Evolutionary conservation across 2,329 filamentous ascomycete genomes (phyloP).

Genomic region (Eutypella sp.): DNA sequence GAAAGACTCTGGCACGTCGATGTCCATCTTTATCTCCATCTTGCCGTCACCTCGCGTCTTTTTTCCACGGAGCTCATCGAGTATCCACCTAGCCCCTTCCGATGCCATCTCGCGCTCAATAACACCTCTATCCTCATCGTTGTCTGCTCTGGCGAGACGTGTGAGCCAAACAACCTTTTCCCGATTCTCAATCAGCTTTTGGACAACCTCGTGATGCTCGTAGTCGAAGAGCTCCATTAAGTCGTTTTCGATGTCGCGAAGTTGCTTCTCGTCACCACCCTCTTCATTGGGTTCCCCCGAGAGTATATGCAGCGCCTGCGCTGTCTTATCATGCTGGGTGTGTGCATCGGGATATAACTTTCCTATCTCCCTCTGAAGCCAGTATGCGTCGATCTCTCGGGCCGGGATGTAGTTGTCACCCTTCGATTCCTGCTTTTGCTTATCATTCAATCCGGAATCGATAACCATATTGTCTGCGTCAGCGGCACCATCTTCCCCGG

Average conservation of each 20-base stretch:
- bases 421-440: constrained; percentile 41
- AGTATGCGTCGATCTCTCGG: constrained; percentile 93
- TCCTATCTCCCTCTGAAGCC: constrained; percentile 91
- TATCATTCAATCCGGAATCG: constrained; percentile 56
- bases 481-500: constrained; percentile 43
- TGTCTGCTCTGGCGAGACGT: constrained; percentile 74
- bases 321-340: constrained; percentile 87
- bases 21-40: constrained; percentile 93
- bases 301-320: constrained; percentile 75
- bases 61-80: constrained; percentile 82
- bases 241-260: constrained; percentile 96
- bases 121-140: constrained; percentile 67
- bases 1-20: constrained; percentile 65
- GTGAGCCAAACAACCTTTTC: constrained; percentile 97
- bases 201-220: constrained; percentile 88
- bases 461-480: constrained; percentile 79
- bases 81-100: constrained; percentile 77
- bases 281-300: constrained; percentile 65
- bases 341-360: constrained; percentile 86
- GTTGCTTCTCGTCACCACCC: constrained; percentile 74
- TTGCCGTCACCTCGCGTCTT: constrained; percentile 54
- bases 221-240: constrained; percentile 98
- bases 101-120: constrained; percentile 90
- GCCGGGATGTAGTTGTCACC: constrained; percentile 66
- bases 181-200: constrained; percentile 84